Base-by-base conservation (phyloP, 2,329 filamentous ascomycete species). In the Fusarium pseudonygamai region DNA sequence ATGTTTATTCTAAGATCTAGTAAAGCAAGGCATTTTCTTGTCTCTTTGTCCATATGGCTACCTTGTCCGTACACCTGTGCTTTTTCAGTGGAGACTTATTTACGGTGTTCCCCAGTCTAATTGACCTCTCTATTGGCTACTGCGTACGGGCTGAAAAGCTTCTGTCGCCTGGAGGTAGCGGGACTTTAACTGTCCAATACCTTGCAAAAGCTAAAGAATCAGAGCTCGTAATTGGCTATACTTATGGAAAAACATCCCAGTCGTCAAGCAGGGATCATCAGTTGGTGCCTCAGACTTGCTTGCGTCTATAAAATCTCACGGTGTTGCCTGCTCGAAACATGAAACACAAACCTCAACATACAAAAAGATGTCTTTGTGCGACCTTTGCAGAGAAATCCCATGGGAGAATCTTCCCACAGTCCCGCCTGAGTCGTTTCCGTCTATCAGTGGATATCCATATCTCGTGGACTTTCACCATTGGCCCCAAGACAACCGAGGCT, bases 181-280 rank as follows among this genome's bases (percentile, higher is more conserved):
- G 32, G 32, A 32, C 32, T 32, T 14, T 32, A 14, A 32, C 32
- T 32, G 32, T 32, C 32, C 13, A 32, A 32, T 32, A 32, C 32
- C 32, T 32, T 32, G 32, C 13, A 32, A 32, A 32, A 32, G 32
- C 32, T 32, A 32, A 32, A 32, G 32, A 32, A 32, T 14, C 14
- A 32, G 32, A 32, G 12, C 32, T 32, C 14, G 32, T 32, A 13
- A 32, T 32, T 32, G 32, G 32, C 32, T 32, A 32, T 32, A 32
- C 32, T 36, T 0, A 14, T 8, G 4, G 22, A 32, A 13, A 11
- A 32, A 16, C 3, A 5, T 11, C 5, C 5, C 2, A 11, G 24
- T 1, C 3, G 6, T 37, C 1, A 13, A 36, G 10, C 24, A 28
- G 20, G 34, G 34, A 28, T 53, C 3, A 16, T 37, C 5, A 28